Evolutionary conservation across 2,329 filamentous ascomycete species (phyloP).

Genomic region (Elsinoe fawcettii): DNA sequence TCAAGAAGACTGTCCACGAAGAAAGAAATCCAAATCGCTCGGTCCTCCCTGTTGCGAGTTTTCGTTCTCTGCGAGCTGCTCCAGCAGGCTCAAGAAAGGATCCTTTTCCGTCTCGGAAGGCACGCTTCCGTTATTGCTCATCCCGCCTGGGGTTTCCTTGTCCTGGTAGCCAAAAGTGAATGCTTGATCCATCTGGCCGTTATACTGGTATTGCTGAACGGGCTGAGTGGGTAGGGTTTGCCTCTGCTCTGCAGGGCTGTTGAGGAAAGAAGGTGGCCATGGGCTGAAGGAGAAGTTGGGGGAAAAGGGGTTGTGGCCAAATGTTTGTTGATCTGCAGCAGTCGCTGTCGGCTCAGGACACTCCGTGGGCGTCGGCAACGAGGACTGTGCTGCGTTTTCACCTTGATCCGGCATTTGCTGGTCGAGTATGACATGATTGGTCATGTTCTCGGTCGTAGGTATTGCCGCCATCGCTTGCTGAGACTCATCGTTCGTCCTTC

Average conservation of each 20-base stretch:
- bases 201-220: conserved; percentile 12
- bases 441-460: conserved; percentile 4
- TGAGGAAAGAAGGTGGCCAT: conserved; percentile 17
- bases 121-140: conserved; percentile 33
- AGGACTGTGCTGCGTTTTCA: conserved; percentile 13
- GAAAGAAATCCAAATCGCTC: conserved; percentile 71
- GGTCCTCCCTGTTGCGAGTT: conserved; percentile 55
- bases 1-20: conserved; percentile 30
- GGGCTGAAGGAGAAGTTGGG: conserved; percentile 34
- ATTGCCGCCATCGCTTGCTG: background rate
- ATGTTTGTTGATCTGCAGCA: conserved; percentile 18
- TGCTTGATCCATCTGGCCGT: conserved; percentile 20
- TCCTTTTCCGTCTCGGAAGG: conserved; percentile 58
- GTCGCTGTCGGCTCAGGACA: conserved; percentile 12
- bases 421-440: background rate
- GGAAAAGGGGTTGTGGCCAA: conserved; percentile 32
- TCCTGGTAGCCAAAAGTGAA: conserved; percentile 25
- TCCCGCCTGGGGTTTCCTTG: conserved; percentile 38
- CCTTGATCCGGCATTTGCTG: background rate
- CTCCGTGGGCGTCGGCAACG: conserved; percentile 14
- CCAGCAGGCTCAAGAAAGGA: conserved; percentile 68
- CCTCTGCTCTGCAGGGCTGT: conserved; percentile 15
- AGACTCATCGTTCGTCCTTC: conserved; percentile 7
- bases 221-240: conserved; percentile 17
- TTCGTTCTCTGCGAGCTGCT: conserved; percentile 78